A percentile compares a stretch with the other conserved stretches of the same genome.
phyloP scores from a whole-genome alignment of 2,329 filamentous ascomycete genomes.

The Biscogniauxia sp. region DNA sequence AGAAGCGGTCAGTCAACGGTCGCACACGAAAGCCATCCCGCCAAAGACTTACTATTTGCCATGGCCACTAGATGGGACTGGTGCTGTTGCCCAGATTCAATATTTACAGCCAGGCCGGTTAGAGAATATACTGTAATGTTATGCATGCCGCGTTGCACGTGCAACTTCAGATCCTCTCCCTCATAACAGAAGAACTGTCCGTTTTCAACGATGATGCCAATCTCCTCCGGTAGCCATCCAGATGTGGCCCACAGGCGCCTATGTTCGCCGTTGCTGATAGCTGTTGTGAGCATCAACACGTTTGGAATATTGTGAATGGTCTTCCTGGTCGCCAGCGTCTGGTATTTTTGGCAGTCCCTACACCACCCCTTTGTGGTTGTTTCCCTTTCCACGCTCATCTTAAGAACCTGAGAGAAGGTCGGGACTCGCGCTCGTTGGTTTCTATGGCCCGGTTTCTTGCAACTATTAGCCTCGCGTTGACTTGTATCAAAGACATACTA shows the following conservation, averaged over 20 bases:
- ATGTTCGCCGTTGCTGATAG: conserved; percentile 68
- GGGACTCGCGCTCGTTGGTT: conserved; percentile 52
- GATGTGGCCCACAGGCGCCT: conserved; percentile 83
- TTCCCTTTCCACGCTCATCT: conserved; percentile 86
- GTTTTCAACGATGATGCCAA: conserved; percentile 85
- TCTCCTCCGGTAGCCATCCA: conserved; percentile 89
- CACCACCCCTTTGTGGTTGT: conserved; percentile 92
- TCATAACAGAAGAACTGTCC: conserved; percentile 96
- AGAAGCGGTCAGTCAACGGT: conserved; percentile 23
- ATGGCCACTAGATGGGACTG: conserved; percentile 90
- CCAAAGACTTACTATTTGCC: conserved; percentile 65
- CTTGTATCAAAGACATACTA: conserved; percentile 14
- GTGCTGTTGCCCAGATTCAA: conserved; percentile 80
- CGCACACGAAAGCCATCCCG: neutral
- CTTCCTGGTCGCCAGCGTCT: conserved; percentile 81
- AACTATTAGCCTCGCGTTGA: conserved; percentile 18
- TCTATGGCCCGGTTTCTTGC: conserved; percentile 46
- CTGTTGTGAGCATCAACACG: conserved; percentile 86
- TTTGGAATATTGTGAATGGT: conserved; percentile 78
- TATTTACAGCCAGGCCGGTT: conserved; percentile 84
- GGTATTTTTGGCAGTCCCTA: conserved; percentile 84
- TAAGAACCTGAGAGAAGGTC: conserved; percentile 88
- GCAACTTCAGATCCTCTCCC: conserved; percentile 80
- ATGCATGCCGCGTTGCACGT: conserved; percentile 75
- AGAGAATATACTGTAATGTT: conserved; percentile 88